Conservation (phyloP, 2,329 filamentous ascomycete genomes). For the Pyrenochaeta sp. region DNA sequence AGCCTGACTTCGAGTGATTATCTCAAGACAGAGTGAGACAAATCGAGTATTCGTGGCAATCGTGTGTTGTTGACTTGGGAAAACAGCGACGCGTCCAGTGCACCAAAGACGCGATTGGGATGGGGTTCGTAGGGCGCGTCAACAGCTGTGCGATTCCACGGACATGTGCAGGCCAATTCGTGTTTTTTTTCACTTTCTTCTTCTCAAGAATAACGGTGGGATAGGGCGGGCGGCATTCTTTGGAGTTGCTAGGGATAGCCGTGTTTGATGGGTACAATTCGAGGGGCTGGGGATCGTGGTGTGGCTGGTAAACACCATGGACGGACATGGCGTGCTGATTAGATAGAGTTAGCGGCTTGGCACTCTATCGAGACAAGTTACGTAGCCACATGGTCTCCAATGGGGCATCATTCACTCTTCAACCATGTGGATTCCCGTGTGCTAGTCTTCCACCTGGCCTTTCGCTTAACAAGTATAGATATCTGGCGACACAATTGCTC, state of each 20-base stretch:
- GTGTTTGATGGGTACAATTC: conserved; percentile 10
- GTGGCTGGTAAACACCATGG: conserved; percentile 29
- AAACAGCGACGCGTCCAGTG: neutral
- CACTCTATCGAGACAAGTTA: conserved; percentile 25
- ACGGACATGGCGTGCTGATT: conserved; percentile 1
- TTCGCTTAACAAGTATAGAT: conserved; percentile 2
- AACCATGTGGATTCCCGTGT: conserved; percentile 1
- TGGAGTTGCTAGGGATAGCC: conserved; percentile 8
- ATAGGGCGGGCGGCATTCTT: conserved; percentile 16
- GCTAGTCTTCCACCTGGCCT: conserved; percentile 16
- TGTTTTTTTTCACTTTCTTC: too few relatives aligned
- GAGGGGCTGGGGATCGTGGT: conserved; percentile 36
- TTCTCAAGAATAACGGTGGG: conserved; percentile 9
- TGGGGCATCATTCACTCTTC: conserved; percentile 1
- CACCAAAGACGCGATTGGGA: conserved; percentile 6
- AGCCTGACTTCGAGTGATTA: neutral
- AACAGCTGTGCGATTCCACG: neutral
- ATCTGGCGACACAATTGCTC: neutral
- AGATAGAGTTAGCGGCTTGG: conserved; percentile 21
- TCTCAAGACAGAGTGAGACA: neutral
- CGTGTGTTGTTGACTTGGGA: neutral
- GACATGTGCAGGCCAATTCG: too few relatives aligned
- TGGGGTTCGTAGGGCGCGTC: conserved; percentile 19
- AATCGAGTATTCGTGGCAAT: neutral
- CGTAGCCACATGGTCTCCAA: conserved; percentile 32